phyloP scores from a whole-genome alignment of 129 eudicot species.

The Flaveria trinervia region DNA sequence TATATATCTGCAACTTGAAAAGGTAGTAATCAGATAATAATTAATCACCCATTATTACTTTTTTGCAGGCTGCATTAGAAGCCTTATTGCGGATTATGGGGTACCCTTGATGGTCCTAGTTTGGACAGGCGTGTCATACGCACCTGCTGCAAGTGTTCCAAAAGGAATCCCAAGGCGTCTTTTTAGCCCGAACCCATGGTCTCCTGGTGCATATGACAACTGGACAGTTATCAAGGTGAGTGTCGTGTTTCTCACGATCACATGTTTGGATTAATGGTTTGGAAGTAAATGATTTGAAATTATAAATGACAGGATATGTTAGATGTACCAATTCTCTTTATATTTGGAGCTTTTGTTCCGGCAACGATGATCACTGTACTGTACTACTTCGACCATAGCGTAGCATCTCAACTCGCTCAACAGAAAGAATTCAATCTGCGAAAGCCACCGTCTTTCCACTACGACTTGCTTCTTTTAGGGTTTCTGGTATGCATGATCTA shows the following conservation, averaged over 20 bases:
- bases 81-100: constrained; percentile 94
- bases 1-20: not conserved
- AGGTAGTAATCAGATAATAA: not conserved
- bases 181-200: constrained; percentile 95
- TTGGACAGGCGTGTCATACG: constrained; percentile 86
- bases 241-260: not conserved
- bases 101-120: constrained; percentile 95
- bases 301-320: constrained; percentile 75
- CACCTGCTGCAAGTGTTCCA: constrained; percentile 74
- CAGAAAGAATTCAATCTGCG: constrained; percentile 91
- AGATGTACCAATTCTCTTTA: constrained; percentile 74
- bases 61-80: constrained; percentile 69
- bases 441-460: constrained; percentile 91
- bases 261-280: not conserved
- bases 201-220: constrained; percentile 90
- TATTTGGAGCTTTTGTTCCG: constrained; percentile 90
- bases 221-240: constrained; percentile 89
- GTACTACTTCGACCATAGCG: constrained; percentile 97
- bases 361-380: constrained; percentile 97
- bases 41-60: not conserved
- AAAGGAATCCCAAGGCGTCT: constrained; percentile 89
- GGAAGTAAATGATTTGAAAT: constrained; percentile 4
- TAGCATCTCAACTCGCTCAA: constrained; percentile 95
- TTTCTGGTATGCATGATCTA: constrained; percentile 54
- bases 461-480: constrained; percentile 89